A percentile compares a stretch with the other conserved stretches of the same genome.
Evolutionary conservation across 176 grass and related monocot species (phyloP).

Genomic region (Aegilops tauschii): DNA sequence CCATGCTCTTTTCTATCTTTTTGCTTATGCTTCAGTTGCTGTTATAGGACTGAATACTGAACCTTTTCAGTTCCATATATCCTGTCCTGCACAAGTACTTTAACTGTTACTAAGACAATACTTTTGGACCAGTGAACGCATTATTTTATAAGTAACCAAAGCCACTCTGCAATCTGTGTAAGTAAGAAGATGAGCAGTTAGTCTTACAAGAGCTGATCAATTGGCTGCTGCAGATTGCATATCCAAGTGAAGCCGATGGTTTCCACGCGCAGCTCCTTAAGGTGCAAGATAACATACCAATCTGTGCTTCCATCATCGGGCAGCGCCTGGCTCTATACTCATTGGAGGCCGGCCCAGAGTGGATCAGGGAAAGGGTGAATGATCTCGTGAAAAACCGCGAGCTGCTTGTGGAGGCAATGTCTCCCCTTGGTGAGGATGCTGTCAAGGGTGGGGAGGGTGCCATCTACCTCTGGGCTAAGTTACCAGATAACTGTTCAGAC

Average conservation of each 20-base stretch:
- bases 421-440: constrained; percentile 64
- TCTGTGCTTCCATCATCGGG: constrained; percentile 86
- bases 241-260: constrained; percentile 67
- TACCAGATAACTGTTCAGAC: constrained; percentile 64
- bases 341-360: constrained; percentile 65
- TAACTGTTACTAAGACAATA: neutral
- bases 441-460: constrained; percentile 91
- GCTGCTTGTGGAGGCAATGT: constrained; percentile 61
- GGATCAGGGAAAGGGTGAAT: constrained; percentile 72
- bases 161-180: neutral
- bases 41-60: neutral
- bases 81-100: neutral
- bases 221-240: constrained; percentile 75
- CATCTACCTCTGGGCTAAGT: constrained; percentile 94
- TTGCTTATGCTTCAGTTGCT: neutral
- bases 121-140: neutral
- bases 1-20: neutral
- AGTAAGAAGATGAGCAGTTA: neutral
- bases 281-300: constrained; percentile 97
- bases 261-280: constrained; percentile 88
- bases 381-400: constrained; percentile 73
- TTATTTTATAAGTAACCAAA: neutral
- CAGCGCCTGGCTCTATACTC: constrained; percentile 83
- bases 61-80: neutral
- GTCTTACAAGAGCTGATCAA: neutral